A percentile compares a stretch with the other conserved stretches of the same genome.
These are phyloP conservation scores for Xylaria sp. DNA, from an alignment of 2,329 filamentous ascomycete genomes.

Conservation along the genomic window DNA sequence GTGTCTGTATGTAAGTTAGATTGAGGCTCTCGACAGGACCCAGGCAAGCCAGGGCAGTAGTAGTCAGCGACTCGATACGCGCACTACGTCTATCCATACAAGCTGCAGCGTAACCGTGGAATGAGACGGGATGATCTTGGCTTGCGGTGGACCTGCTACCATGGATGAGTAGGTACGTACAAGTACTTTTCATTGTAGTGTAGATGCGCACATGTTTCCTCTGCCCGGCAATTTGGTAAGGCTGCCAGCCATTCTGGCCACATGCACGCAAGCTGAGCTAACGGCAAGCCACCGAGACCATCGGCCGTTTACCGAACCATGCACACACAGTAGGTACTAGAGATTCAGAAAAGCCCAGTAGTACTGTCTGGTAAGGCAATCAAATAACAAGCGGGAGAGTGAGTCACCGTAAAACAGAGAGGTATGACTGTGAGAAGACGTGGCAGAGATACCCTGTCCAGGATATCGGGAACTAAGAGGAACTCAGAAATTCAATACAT, in stretches of 20 bases:
- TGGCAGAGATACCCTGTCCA: no score
- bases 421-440: no score
- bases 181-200: background rate
- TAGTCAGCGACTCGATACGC: background rate
- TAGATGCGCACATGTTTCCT: background rate
- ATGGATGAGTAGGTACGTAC: background rate
- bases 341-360: no score
- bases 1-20: no score
- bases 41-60: background rate
- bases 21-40: background rate
- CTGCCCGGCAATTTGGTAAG: constrained; percentile 20
- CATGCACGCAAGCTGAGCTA: constrained; percentile 26
- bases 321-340: no score
- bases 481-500: no score
- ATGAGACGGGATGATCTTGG: no score
- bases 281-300: background rate
- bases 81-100: no score
- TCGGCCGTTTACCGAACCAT: no score
- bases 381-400: background rate
- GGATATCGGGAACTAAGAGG: no score
- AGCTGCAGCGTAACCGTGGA: background rate
- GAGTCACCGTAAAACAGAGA: background rate
- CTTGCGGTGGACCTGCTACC: no score
- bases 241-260: constrained; percentile 18
- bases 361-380: background rate